A percentile compares a stretch with the other conserved stretches of the same genome.
Evolutionary conservation across 1,284 basidiomycete species (phyloP).

Genomic region (Ceratobasidium sp.): DNA sequence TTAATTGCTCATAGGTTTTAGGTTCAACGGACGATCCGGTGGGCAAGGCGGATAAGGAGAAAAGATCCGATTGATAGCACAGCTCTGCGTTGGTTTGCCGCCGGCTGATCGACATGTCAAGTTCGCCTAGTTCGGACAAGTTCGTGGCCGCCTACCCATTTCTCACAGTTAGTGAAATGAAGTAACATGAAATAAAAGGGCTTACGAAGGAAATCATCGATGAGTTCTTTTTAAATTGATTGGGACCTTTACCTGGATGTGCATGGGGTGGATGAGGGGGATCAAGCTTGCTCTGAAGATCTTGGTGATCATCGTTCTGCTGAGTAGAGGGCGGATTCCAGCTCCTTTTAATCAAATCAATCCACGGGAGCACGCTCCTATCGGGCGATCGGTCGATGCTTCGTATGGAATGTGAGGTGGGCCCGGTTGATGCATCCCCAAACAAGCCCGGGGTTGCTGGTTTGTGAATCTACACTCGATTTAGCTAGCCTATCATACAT

Average conservation of each 20-base stretch:
- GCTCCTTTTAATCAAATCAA: constrained; percentile 56
- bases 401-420: constrained; percentile 17
- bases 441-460: constrained; percentile 43
- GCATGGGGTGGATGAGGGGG: too few species aligned
- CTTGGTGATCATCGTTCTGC: constrained; percentile 41
- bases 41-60: constrained; percentile 73
- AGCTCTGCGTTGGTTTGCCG: too few species aligned
- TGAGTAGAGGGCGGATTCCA: constrained; percentile 50
- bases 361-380: constrained; percentile 71
- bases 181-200: too few species aligned
- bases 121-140: too few species aligned
- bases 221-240: too few species aligned
- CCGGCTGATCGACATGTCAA: too few species aligned
- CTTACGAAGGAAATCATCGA: too few species aligned
- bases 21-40: constrained; percentile 75
- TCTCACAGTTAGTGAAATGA: too few species aligned
- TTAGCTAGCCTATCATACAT: background rate
- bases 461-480: constrained; percentile 39
- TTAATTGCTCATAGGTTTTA: constrained; percentile 60
- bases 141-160: too few species aligned
- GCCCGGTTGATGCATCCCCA: constrained; percentile 33
- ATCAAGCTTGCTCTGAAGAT: background rate
- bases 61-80: constrained; percentile 57
- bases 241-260: too few species aligned
- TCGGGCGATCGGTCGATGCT: constrained; percentile 61